phyloP scores from a whole-genome alignment of 495 filamentous ascomycete species.

The Penicillium paxilli region DNA sequence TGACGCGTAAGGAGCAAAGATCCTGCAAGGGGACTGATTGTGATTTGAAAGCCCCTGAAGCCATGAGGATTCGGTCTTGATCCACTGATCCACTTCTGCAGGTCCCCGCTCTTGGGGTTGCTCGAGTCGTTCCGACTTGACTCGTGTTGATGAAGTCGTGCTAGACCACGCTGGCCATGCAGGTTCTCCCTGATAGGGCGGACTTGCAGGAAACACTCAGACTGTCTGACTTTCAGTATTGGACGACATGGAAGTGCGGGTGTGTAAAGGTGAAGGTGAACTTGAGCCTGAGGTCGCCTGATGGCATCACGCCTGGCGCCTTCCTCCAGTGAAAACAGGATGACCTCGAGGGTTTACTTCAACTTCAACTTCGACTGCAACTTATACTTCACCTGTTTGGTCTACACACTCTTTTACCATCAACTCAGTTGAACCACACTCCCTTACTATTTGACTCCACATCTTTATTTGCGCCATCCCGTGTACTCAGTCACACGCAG shows the following conservation, averaged over 20 bases:
- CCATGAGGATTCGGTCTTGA: slow-evolving; percentile 4
- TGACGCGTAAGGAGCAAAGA: slow-evolving; percentile 5
- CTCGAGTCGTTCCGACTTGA: background rate
- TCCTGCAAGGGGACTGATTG: slow-evolving; percentile 26
- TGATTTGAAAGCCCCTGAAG: slow-evolving; percentile 17
- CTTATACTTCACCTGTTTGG: too few relatives aligned
- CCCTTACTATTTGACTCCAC: slow-evolving; percentile 13
- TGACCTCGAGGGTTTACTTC: too few relatives aligned
- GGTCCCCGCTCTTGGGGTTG: slow-evolving; percentile 5
- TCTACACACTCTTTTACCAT: too few relatives aligned
- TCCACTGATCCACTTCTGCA: slow-evolving; percentile 11
- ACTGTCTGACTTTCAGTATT: too few relatives aligned
- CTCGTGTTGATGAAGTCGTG: background rate
- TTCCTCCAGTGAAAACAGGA: slow-evolving; percentile 4
- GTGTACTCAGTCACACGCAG: slow-evolving; percentile 24
- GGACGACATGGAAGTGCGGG: too few relatives aligned
- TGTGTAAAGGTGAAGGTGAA: too few relatives aligned
- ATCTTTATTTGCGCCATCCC: slow-evolving; percentile 30
- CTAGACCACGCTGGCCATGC: slow-evolving; percentile 16
- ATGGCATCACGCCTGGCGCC: slow-evolving; percentile 22
- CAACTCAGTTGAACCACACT: slow-evolving; percentile 4
- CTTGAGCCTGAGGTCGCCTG: slow-evolving; percentile 19
- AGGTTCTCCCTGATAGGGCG: too few relatives aligned
- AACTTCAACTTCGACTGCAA: too few relatives aligned
- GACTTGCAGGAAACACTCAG: background rate